Conservation (phyloP, 345 rosid species). For the Fremontodendron californicum region DNA sequence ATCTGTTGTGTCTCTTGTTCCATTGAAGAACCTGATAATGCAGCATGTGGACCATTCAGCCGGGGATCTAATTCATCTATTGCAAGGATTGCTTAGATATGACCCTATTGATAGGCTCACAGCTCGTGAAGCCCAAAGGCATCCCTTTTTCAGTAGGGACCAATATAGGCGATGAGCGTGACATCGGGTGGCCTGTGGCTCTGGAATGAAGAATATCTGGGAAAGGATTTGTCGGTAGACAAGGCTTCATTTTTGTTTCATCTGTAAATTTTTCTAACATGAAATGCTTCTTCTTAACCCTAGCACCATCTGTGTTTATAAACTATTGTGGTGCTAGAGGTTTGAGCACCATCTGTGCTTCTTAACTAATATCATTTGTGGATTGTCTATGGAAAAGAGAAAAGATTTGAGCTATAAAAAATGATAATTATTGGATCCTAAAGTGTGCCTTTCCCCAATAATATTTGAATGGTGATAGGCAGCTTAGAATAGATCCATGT, state of each 20-base stretch:
- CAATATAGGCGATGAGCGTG: background rate
- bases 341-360: too few species aligned
- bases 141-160: constrained; percentile 72
- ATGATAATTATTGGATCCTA: too few species aligned
- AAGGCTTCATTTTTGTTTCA: background rate
- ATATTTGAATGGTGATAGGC: too few species aligned
- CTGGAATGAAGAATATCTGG: background rate
- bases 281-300: background rate
- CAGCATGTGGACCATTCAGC: constrained; percentile 46
- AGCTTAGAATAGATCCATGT: too few species aligned
- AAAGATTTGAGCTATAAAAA: too few species aligned
- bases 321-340: too few species aligned
- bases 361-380: too few species aligned
- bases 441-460: too few species aligned
- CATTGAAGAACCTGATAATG: constrained; percentile 65
- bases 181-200: background rate
- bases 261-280: background rate
- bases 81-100: constrained; percentile 69
- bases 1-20: background rate
- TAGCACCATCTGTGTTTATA: too few species aligned
- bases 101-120: constrained; percentile 62
- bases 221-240: too few species aligned
- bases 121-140: constrained; percentile 67
- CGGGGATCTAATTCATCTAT: constrained; percentile 52
- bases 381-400: too few species aligned